Evolutionary conservation across 805 yeast genomes (phyloP).

Genomic region (Nakazawaea populi): DNA sequence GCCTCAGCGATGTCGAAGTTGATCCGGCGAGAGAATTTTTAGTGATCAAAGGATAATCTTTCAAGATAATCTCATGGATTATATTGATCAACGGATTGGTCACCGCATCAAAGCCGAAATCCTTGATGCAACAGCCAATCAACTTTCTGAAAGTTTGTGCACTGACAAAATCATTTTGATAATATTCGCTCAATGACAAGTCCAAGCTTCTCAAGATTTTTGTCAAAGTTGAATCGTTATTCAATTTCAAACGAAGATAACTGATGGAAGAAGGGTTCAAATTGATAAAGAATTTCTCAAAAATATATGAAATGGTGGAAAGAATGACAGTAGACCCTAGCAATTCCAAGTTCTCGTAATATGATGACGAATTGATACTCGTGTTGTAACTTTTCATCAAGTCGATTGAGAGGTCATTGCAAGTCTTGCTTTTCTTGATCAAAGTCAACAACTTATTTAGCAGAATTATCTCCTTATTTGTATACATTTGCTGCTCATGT

Average conservation of each 20-base stretch:
- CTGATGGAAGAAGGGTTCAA: slow-evolving; percentile 50
- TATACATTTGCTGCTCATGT: background rate
- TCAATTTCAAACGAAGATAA: slow-evolving; percentile 33
- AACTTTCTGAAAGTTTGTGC: slow-evolving; percentile 49
- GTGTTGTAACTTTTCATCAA: slow-evolving; percentile 7
- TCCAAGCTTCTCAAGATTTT: slow-evolving; percentile 43
- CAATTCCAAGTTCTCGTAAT: slow-evolving; percentile 40
- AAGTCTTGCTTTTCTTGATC: slow-evolving; percentile 59
- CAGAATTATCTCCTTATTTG: slow-evolving; percentile 6
- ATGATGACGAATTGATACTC: slow-evolving; percentile 13
- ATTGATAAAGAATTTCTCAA: slow-evolving; percentile 57
- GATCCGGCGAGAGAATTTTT: slow-evolving; percentile 28
- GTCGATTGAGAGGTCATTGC: slow-evolving; percentile 37
- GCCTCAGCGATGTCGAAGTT: background rate
- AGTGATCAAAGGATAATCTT: slow-evolving; percentile 62
- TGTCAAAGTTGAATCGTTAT: slow-evolving; percentile 32
- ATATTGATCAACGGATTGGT: slow-evolving; percentile 62
- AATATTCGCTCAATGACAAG: slow-evolving; percentile 5
- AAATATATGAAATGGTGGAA: slow-evolving; percentile 51
- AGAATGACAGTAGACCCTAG: slow-evolving; percentile 54
- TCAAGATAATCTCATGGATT: slow-evolving; percentile 51
- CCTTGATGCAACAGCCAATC: slow-evolving; percentile 67
- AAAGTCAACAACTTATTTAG: slow-evolving; percentile 33
- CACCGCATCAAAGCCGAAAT: slow-evolving; percentile 74
- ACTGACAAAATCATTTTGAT: slow-evolving; percentile 41